phyloP scores from a whole-genome alignment of 371 early-diverging fungal species.

The Capillidium rhysosporum region DNA sequence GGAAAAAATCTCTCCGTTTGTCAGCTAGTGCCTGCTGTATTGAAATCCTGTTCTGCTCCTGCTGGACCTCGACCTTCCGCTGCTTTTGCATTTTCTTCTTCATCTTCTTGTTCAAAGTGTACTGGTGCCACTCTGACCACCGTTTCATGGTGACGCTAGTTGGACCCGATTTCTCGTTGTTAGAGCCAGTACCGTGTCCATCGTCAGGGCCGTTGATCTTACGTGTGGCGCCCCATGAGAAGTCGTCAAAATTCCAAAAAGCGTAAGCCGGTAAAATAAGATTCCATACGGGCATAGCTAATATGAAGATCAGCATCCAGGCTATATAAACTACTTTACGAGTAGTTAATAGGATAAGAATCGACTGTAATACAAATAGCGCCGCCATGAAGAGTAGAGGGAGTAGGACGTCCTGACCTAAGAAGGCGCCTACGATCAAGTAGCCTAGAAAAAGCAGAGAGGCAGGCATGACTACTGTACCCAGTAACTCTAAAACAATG shows the following conservation, averaged over 20 bases:
- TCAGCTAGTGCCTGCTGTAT: neutral
- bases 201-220: conserved; percentile 49
- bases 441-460: conserved; percentile 46
- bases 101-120: neutral
- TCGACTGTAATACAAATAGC: conserved; percentile 74
- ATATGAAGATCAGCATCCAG: conserved; percentile 88
- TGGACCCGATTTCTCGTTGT: conserved; percentile 12
- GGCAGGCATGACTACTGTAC: conserved; percentile 90
- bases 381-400: conserved; percentile 52
- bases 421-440: conserved; percentile 22
- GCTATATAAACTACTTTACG: conserved; percentile 70
- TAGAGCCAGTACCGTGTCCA: conserved; percentile 14
- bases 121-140: neutral
- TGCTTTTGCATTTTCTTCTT: neutral
- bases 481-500: conserved; percentile 87
- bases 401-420: conserved; percentile 30
- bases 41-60: neutral
- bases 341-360: conserved; percentile 70
- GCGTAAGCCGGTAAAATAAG: conserved; percentile 91
- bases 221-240: conserved; percentile 96
- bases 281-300: conserved; percentile 90
- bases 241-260: conserved; percentile 98
- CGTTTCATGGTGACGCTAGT: neutral
- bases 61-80: neutral
- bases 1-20: neutral